Evolutionary conservation across 192 early-diverging fungal species (phyloP), one percentile per base, ranked within the genome.

Genomic region (Linnemannia elongata): DNA sequence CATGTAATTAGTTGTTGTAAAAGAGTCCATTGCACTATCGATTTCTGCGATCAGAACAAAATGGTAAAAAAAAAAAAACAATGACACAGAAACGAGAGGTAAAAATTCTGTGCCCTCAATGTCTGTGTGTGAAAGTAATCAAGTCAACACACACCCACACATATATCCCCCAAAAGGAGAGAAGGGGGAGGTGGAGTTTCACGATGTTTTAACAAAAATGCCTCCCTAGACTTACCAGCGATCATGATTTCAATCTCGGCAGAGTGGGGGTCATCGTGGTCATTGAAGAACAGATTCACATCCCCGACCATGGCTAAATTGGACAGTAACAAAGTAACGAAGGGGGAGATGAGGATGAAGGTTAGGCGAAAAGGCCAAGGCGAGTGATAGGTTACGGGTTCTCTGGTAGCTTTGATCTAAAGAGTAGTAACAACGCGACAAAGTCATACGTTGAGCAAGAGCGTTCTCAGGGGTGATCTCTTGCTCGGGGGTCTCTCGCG

Each of bases 171-270:
- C 49, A 18, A 52, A 52, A 52, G 49, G 20, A 22, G 49, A 20
- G 18, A 52, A 52, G 49, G 18, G 22, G n/a, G 30, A 13, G 0
- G n/a, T n/a, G n/a, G 27, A 30, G 60, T 66, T 66, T 66, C 60
- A 33, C 15, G 4, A 33, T 30, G n/a, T 0, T 6, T 6, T 24
- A 60, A 10, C 9, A 27, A 66, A 13, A 33, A 15, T 15, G 60
- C 60, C 27, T 66, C 30, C 44, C 12, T 45, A 45, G 30, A 36
- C 88, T 83, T 92, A 90, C 91, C 97, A 52, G 98, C 98, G 86
- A 99, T 94, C 98, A 99, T 99, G 33, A 97, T 93, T 74, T 98
- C 97, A 69, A 99, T 94, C 87, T 99, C 98, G 27, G 94, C 96
- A 63, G 93, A 87, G 18, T 89, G 80, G 18, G 89, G 89, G 81